phyloP scores from a whole-genome alignment of 1,284 basidiomycete genomes.

The Jaminaea rosea region DNA sequence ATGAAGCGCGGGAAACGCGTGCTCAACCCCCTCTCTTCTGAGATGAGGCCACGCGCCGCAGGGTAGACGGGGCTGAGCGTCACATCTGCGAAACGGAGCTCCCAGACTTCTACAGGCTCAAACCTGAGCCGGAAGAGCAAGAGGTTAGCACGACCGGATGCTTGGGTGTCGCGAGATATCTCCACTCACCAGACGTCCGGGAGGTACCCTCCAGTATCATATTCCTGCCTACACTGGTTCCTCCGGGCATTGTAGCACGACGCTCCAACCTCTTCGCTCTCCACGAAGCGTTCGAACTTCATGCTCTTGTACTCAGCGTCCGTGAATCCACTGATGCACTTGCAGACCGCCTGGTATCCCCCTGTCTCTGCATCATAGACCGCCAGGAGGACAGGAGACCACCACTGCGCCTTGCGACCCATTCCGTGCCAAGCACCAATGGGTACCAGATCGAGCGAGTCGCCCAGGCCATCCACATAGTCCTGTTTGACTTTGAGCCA shows the following conservation, averaged over 20 bases:
- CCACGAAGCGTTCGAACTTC: conserved; percentile 9
- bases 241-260: conserved; percentile 17
- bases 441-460: conserved; percentile 29
- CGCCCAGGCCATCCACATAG: conserved; percentile 60
- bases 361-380: conserved; percentile 63
- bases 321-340: conserved; percentile 63
- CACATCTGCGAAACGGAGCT: conserved; percentile 67
- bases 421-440: conserved; percentile 73
- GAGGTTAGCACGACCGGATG: no score
- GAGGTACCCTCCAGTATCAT: conserved; percentile 54
- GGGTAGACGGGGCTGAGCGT: conserved; percentile 80
- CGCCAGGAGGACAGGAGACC: conserved; percentile 80
- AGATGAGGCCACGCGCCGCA: conserved; percentile 62
- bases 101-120: conserved; percentile 64
- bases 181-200: conserved; percentile 61
- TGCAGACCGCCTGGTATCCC: conserved; percentile 53
- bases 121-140: conserved; percentile 51
- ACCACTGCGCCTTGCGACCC: conserved; percentile 86
- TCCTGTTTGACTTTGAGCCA: conserved; percentile 64
- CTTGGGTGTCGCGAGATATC: neutral
- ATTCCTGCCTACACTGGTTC: conserved; percentile 2
- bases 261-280: conserved; percentile 23
- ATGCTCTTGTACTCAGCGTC: conserved; percentile 62
- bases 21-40: conserved; percentile 57
- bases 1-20: conserved; percentile 49